These are phyloP conservation scores for Colletotrichum euphorbiae DNA, from an alignment of 2,329 filamentous ascomycete species.

Conservation along the genomic window DNA sequence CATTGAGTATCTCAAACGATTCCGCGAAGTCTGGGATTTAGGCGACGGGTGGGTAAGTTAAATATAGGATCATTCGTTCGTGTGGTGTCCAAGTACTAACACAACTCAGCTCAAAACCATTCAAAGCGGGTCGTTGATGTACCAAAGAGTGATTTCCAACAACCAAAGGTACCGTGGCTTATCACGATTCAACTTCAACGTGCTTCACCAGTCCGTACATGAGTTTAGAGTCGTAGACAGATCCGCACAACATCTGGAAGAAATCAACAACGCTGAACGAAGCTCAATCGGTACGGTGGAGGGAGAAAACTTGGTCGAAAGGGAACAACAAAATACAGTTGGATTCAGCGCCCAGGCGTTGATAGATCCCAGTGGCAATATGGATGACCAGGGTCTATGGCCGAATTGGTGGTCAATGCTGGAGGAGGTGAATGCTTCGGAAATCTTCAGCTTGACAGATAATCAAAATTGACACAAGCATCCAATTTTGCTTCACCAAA, in stretches of 20 bases:
- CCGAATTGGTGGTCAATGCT: conserved; percentile 41
- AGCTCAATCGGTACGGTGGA: not conserved
- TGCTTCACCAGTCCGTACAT: conserved; percentile 47
- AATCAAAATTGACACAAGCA: too few species aligned
- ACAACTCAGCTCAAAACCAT: conserved; percentile 28
- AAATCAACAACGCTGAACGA: conserved; percentile 45
- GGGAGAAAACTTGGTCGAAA: not conserved
- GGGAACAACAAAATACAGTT: not conserved
- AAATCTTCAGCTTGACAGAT: conserved; percentile 16
- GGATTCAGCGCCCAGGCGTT: not conserved
- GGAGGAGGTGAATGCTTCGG: conserved; percentile 35
- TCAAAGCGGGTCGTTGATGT: conserved; percentile 44
- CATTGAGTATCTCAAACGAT: conserved; percentile 45
- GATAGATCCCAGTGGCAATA: conserved; percentile 15
- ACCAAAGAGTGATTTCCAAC: conserved; percentile 43
- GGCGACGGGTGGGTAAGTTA: conserved; percentile 46
- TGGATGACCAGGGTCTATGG: conserved; percentile 37
- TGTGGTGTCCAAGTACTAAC: not conserved
- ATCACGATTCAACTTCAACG: conserved; percentile 46
- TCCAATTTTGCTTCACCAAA: too few species aligned
- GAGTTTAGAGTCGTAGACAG: conserved; percentile 48
- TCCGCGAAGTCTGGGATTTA: conserved; percentile 46
- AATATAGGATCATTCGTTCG: accelerated
- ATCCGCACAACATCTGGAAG: conserved; percentile 47
- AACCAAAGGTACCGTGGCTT: conserved; percentile 43